Base-by-base conservation (phyloP, 345 rosid species). In the Populus tremula region DNA sequence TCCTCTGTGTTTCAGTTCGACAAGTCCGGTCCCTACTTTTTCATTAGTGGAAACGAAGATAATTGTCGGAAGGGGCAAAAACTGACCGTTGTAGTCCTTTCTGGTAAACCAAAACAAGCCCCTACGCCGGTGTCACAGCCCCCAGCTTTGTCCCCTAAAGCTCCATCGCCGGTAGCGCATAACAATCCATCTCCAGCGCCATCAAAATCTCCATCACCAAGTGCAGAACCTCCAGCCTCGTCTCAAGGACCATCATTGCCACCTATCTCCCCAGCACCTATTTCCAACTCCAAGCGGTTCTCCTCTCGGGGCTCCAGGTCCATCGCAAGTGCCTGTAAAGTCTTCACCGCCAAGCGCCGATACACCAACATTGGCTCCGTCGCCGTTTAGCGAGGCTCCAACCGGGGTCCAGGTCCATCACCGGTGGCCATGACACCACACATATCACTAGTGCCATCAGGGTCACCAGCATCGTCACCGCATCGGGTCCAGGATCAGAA, bases 41-140 rank as follows among this genome's bases (percentile, higher is more conserved):
- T 91, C 86, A 86, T 93, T 1, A 87, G 92, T 78, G 98, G 92
- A 16, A 84, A 82, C 9, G 38, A 75, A 68, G 85, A 78, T n/a
- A 82, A 81, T 64, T 92, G 97, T 75, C 38, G 64, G 29, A 84
- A 84, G 31, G 97, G 91, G 1, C 97, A 92, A 78, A 94, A 85
- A 74, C 29, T 91, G 65, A 70, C 76, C 49, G 82, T 89, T 7
- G 78, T 76, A 12, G 98, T 93, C 5, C 43, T 92, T 65, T 78
- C 90, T 43, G 8, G 45, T 0, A 82, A 86, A 53, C 36, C 70
- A 7, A 70, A 38, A 25, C 74, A 20, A 14, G 6, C 66, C 8
- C 23, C 75, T 14, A 66, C 79, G 6, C 47, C 71, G 3, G 38
- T 70, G n/a, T 39, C 78, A 6, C 21, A 16, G 8, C 65, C 81